Base-by-base conservation (phyloP, 805 yeast genomes). In the Pichia heedii region DNA sequence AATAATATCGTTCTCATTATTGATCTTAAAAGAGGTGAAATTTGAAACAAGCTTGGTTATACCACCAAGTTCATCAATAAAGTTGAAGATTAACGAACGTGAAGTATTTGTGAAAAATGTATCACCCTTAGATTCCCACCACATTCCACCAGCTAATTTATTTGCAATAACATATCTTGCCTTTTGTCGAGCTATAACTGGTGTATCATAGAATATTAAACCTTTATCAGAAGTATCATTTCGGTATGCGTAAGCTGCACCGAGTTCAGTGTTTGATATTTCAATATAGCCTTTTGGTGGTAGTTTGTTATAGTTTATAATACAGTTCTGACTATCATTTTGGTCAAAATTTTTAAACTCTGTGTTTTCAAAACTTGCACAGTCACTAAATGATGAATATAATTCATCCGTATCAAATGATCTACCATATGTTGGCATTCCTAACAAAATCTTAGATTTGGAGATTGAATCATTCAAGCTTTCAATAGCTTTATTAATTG, bases 91-190 rank as follows among this genome's bases (percentile, higher is more conserved):
- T 22, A 78, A 56, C 0, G 79, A 73, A 30, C 66, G 53, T 2
- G 54, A 42, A 3, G 54, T 51, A 37, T 65, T 52, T 2, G 33
- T 29, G 39, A 61, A 55, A 36, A 39, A 54, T 2, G 61, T 54
- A 54, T 87, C 95, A 2, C 95, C 96, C 45, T 81, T 72, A 0
- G 95, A 81, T 54, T 90, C 97, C 97, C 97, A 90, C 81, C 85
- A 89, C 77, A 93, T 80, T 0, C 84, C 95, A 0, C 98, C 97
- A 0, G 81, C 94, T 10, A 88, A 63, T 0, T 66, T 55, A 7
- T 65, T 59, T 19, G 60, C 51, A 33, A 50, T 52, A 8, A 82
- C 76, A 52, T 76, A 87, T 24, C 65, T 53, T 0, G 86, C 87
- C 58, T 90, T 93, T 16, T 53, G 52, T 9, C 57, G 53, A 2